These are phyloP conservation scores for Aphanomyces euteiches DNA, from an alignment of 352 stramenopile species.

Conservation along the genomic window DNA sequence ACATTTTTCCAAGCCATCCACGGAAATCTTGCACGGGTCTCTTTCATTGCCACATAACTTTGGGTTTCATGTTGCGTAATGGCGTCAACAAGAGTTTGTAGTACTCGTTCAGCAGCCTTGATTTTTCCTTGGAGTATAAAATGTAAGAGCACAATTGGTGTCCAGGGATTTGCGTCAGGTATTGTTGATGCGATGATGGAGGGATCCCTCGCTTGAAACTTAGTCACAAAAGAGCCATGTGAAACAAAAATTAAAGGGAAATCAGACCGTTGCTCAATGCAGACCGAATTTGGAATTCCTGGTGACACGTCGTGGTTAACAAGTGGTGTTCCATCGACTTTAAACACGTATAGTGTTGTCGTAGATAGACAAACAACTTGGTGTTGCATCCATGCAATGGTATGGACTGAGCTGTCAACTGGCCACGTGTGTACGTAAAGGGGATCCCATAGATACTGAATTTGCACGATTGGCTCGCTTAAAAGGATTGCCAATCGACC, in stretches of 20 bases:
- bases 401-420: constrained; percentile 6
- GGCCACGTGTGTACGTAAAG: neutral
- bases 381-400: neutral
- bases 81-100: constrained; percentile 52
- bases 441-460: constrained; percentile 13
- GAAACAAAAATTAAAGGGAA: too few species aligned
- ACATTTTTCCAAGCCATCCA: constrained; percentile 53
- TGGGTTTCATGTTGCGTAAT: constrained; percentile 69
- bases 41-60: constrained; percentile 76
- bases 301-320: neutral
- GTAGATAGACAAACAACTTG: neutral
- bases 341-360: neutral
- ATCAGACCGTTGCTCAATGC: too few species aligned
- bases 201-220: too few species aligned
- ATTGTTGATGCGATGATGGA: too few species aligned
- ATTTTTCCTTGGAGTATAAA: constrained; percentile 67
- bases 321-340: neutral
- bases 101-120: constrained; percentile 46
- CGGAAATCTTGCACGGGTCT: constrained; percentile 43
- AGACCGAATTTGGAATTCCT: neutral
- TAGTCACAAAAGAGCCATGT: too few species aligned
- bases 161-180: neutral
- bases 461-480: neutral
- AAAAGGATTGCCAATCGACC: neutral
- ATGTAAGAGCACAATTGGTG: constrained; percentile 61